Evolutionary conservation across 352 stramenopile species (phyloP).

Genomic region (Globisporangium viniferum): DNA sequence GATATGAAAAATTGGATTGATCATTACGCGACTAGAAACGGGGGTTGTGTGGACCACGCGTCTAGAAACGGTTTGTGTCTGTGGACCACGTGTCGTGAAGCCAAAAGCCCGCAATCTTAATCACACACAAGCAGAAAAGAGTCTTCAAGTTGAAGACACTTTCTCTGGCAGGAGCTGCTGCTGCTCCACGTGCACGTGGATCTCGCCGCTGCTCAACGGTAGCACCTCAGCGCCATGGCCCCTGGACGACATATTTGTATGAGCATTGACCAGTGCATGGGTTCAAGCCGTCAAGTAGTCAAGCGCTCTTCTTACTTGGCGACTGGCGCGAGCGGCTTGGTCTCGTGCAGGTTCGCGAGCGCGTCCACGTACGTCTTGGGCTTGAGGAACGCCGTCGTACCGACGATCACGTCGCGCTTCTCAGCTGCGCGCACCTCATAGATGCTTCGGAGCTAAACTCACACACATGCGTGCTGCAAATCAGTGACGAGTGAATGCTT

Average conservation of each 20-base stretch:
- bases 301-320: slow-evolving; percentile 12
- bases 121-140: not conserved
- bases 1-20: too few species aligned
- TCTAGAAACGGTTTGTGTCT: too few species aligned
- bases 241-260: slow-evolving; percentile 11
- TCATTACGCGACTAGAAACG: too few species aligned
- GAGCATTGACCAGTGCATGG: not conserved
- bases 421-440: slow-evolving; percentile 68
- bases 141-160: not conserved
- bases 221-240: slow-evolving; percentile 47
- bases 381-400: slow-evolving; percentile 67
- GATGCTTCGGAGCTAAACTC: slow-evolving; percentile 69
- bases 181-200: slow-evolving; percentile 64
- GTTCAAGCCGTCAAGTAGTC: not conserved
- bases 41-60: too few species aligned
- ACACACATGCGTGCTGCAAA: too few species aligned
- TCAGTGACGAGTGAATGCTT: not conserved
- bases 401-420: slow-evolving; percentile 71
- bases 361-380: slow-evolving; percentile 56
- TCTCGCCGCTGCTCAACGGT: slow-evolving; percentile 57
- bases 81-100: too few species aligned
- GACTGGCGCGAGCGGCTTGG: slow-evolving; percentile 24
- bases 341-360: slow-evolving; percentile 62
- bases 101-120: too few species aligned
- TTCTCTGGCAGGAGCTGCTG: slow-evolving; percentile 24